Percentiles rank a stretch among this genome's conserved stretches.
phyloP scores from a whole-genome alignment of 208 protist genomes.

The Acanthamoeba triangularis region DNA sequence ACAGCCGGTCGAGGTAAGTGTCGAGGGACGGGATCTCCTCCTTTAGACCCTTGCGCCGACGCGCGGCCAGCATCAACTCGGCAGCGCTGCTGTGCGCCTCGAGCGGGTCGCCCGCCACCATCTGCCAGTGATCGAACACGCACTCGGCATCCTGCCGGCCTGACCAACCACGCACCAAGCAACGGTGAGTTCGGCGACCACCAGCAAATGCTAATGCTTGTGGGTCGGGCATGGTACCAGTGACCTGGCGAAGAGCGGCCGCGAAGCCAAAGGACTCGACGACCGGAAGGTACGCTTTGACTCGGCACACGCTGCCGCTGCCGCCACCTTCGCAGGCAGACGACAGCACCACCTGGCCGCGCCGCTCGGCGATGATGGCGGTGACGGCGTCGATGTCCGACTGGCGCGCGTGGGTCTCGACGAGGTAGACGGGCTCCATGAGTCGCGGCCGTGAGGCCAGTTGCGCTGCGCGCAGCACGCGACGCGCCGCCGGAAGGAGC shows the following conservation, averaged over 20 bases:
- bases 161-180: background rate
- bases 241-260: constrained; percentile 96
- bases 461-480: constrained; percentile 96
- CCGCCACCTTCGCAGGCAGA: constrained; percentile 94
- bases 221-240: constrained; percentile 74
- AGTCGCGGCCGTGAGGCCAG: constrained; percentile 96
- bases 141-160: constrained; percentile 95
- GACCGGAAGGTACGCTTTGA: constrained; percentile 99
- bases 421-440: constrained; percentile 99
- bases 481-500: constrained; percentile 97
- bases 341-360: constrained; percentile 98
- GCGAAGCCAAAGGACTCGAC: constrained; percentile 99
- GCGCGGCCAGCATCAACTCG: constrained; percentile 88
- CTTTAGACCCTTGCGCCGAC: constrained; percentile 98
- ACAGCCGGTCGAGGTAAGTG: constrained; percentile 97
- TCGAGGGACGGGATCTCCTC: constrained; percentile 95
- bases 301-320: constrained; percentile 93
- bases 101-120: constrained; percentile 94
- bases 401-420: constrained; percentile 96
- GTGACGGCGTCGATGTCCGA: constrained; percentile 97
- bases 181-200: background rate
- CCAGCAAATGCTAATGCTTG: background rate
- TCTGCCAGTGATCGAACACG: constrained; percentile 99
- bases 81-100: constrained; percentile 90
- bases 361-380: constrained; percentile 95